Evolutionary conservation across 331 rosid species (phyloP), one percentile per base, ranked within the genome.

Genomic region (Erythrophleum ivorense): DNA sequence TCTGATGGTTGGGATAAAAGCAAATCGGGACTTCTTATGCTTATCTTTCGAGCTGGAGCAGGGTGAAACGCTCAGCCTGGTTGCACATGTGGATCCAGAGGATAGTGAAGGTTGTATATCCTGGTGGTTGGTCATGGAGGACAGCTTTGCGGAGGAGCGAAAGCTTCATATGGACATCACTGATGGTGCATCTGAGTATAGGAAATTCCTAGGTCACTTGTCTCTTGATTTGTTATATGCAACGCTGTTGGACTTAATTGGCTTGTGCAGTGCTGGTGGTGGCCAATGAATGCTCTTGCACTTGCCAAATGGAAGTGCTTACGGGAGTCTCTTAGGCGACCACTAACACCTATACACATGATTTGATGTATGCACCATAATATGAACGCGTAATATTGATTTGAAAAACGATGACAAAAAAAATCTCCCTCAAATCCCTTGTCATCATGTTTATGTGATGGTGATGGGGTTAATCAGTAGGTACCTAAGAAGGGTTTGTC

Each of bases 101-200:
- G 97, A 92, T 76, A 73, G 66, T 70, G 88, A 89, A 38, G 97
- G 97, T 15, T 90, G 96, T 81, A 92, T 95, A 81, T 93, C 97
- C 7, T 95, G 98, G 99, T 93, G 91, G 94, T 83, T 95, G 86
- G 90, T 93, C 36, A 87, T 95, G 89, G 98, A 91, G 60, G 90
- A 91, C 63, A 84, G 91, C 77, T 85, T 90, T 36, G 77, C 86
- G 12, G 98, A 92, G 86, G 96, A 90, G 84, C 80, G 81, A 73
- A 91, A 93, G 76, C 90, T 91, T 86, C 87, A 75, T 14, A 64
- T 86, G 63, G 94, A 88, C 81, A 58, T 77, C 54, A 74, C 79
- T 0, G 85, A 89, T 77, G 91, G 91, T 63, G 84, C 88, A 19
- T 90, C 96, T 52, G 97, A 95, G 75, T 89, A 85, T 73, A 88